These are phyloP conservation scores for Leccinum disarticulatum DNA, from an alignment of 768 basidiomycete genomes.

Conservation along the genomic window DNA sequence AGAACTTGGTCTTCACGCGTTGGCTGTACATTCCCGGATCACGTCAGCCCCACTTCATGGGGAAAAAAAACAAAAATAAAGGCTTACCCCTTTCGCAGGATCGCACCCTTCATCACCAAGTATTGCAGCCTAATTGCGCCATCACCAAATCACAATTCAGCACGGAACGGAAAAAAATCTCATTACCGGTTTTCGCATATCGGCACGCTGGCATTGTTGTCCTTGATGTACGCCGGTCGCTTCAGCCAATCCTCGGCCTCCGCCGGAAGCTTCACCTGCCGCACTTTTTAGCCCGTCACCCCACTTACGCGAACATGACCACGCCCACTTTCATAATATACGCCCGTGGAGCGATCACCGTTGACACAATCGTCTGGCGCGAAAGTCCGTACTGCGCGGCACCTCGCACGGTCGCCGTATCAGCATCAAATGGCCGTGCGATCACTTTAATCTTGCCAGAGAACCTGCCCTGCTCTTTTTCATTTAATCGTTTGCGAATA, in stretches of 20 bases:
- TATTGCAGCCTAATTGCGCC: constrained; percentile 67
- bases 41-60: constrained; percentile 17
- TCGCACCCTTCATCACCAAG: constrained; percentile 83
- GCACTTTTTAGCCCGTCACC: neutral
- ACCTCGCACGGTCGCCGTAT: constrained; percentile 85
- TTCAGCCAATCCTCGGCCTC: constrained; percentile 82
- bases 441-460: constrained; percentile 66
- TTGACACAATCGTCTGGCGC: constrained; percentile 72
- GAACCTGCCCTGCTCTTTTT: constrained; percentile 58
- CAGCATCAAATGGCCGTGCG: constrained; percentile 81
- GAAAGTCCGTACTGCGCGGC: constrained; percentile 88
- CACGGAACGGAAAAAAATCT: constrained; percentile 4
- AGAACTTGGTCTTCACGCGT: constrained; percentile 78
- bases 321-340: constrained; percentile 79
- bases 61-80: constrained; percentile 1
- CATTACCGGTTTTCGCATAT: constrained; percentile 82
- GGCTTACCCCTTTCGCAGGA: constrained; percentile 80
- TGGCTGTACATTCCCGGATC: constrained; percentile 48
- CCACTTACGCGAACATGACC: neutral
- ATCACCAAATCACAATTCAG: constrained; percentile 10
- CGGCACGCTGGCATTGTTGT: constrained; percentile 70
- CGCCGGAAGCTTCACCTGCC: constrained; percentile 82
- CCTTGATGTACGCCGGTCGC: constrained; percentile 80
- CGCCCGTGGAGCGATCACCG: constrained; percentile 76
- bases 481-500: constrained; percentile 9